Evolutionary conservation across 2,329 filamentous ascomycete species (phyloP).

Genomic region (Penicillium sp.): DNA sequence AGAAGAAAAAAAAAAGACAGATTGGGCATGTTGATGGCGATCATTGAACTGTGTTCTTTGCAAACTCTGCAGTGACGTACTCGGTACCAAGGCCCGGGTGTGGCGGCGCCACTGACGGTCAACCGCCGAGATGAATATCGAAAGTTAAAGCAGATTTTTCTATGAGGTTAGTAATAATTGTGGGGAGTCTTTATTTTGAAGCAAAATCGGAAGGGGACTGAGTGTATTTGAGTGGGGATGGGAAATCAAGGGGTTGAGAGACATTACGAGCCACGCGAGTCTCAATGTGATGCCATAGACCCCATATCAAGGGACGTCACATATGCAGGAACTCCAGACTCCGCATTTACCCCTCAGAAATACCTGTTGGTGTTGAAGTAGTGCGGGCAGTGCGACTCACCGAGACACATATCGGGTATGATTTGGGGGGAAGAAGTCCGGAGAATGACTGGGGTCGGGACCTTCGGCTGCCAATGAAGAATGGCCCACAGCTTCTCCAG

Average conservation of each 20-base stretch:
- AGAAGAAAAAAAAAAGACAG: not conserved
- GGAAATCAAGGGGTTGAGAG: not conserved
- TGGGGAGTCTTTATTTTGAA: not conserved
- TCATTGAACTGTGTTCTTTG: not conserved
- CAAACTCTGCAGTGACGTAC: conserved; percentile 16
- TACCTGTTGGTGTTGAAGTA: conserved; percentile 1
- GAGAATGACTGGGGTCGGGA: conserved; percentile 21
- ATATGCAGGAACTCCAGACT: conserved; percentile 10
- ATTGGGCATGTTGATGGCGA: not conserved
- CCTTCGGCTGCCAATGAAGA: conserved; percentile 6
- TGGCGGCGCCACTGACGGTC: conserved; percentile 1
- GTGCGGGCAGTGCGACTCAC: conserved; percentile 15
- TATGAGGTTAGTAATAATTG: not conserved
- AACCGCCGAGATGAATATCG: not conserved
- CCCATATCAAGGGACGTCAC: not conserved
- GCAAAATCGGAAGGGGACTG: too few species aligned
- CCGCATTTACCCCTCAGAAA: conserved; percentile 18
- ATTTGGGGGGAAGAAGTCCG: conserved; percentile 6
- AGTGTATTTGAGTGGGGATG: not conserved
- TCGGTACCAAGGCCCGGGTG: conserved; percentile 1
- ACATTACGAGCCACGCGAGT: not conserved
- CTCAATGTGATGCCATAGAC: not conserved
- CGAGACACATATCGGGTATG: conserved; percentile 20
- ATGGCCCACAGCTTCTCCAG: conserved; percentile 13
- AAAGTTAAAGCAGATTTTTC: not conserved